A percentile compares a stretch with the other conserved stretches of the same genome.
phyloP scores from a whole-genome alignment of 129 eudicot genomes.

The Calendula officinalis region DNA sequence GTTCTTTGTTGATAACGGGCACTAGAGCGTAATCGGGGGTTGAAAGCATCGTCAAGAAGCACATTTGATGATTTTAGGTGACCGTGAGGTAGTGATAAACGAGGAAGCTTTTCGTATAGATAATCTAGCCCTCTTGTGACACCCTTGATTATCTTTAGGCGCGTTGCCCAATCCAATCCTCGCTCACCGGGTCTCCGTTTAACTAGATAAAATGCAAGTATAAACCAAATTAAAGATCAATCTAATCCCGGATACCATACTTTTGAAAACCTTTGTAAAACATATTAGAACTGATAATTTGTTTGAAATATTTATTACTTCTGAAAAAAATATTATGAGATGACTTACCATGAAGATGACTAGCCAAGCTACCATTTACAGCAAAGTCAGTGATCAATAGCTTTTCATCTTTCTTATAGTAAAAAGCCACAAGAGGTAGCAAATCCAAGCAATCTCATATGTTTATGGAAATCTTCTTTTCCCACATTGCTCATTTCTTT shows the following conservation, averaged over 20 bases:
- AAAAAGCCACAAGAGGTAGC: constrained; percentile 72
- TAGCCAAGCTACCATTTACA: constrained; percentile 73
- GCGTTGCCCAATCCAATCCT: constrained; percentile 56
- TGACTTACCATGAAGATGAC: constrained; percentile 74
- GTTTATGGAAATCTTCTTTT: constrained; percentile 65
- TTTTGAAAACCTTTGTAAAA: no score
- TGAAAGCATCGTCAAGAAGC: constrained; percentile 35
- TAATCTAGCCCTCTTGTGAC: constrained; percentile 58
- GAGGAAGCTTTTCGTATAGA: constrained; percentile 53
- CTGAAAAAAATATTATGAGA: neutral
- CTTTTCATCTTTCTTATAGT: constrained; percentile 72
- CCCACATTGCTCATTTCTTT: constrained; percentile 65
- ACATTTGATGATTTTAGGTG: constrained; percentile 75
- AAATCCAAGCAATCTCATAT: constrained; percentile 75
- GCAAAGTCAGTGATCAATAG: constrained; percentile 64
- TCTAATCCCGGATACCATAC: no score
- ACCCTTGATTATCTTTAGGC: constrained; percentile 60
- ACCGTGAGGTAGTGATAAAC: constrained; percentile 59
- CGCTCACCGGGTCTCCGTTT: constrained; percentile 41
- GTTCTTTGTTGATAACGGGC: constrained; percentile 49
- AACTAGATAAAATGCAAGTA: constrained; percentile 31
- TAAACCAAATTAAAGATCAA: neutral
- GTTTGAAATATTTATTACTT: neutral
- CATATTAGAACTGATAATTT: no score
- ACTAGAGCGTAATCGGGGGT: constrained; percentile 55